These are phyloP conservation scores for Chaetomium olivaceum DNA, from an alignment of 2,329 filamentous ascomycete genomes.

Conservation along the genomic window DNA sequence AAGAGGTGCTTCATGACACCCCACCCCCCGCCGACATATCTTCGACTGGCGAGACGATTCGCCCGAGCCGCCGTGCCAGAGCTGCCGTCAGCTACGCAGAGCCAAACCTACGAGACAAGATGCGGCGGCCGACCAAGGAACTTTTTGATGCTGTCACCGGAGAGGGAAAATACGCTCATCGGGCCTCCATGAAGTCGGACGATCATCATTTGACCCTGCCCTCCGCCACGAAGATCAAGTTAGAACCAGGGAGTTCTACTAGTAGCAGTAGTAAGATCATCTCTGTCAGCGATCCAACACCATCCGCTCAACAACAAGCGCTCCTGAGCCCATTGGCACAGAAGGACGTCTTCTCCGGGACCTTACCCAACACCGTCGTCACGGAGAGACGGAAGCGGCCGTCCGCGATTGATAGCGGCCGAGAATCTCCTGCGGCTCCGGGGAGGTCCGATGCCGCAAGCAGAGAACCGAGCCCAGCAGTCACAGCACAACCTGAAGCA, in stretches of 20 bases:
- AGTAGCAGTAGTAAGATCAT: constrained; percentile 23
- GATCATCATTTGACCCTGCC: constrained; percentile 32
- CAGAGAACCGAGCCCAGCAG: background rate
- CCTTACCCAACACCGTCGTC: constrained; percentile 39
- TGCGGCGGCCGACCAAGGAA: constrained; percentile 77
- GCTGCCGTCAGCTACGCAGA: constrained; percentile 77
- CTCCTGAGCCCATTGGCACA: constrained; percentile 45
- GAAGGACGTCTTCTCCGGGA: constrained; percentile 40
- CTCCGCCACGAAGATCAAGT: constrained; percentile 36
- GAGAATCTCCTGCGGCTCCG: constrained; percentile 23
- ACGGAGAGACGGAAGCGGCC: constrained; percentile 46
- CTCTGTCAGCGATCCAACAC: background rate
- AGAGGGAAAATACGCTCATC: constrained; percentile 55
- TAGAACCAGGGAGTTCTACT: constrained; percentile 37
- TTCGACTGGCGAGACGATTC: constrained; percentile 56
- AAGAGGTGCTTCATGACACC: constrained; percentile 49
- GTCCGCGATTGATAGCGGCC: constrained; percentile 35
- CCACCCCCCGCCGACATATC: constrained; percentile 62
- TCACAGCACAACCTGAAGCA: background rate
- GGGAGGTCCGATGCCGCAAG: constrained; percentile 23
- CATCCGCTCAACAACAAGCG: constrained; percentile 25
- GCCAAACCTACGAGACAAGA: constrained; percentile 78
- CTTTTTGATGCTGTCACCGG: constrained; percentile 71
- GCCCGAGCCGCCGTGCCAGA: constrained; percentile 67
- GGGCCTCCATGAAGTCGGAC: constrained; percentile 27